phyloP scores from a whole-genome alignment of 2,329 filamentous ascomycete genomes.

The Cordyceps javanica region DNA sequence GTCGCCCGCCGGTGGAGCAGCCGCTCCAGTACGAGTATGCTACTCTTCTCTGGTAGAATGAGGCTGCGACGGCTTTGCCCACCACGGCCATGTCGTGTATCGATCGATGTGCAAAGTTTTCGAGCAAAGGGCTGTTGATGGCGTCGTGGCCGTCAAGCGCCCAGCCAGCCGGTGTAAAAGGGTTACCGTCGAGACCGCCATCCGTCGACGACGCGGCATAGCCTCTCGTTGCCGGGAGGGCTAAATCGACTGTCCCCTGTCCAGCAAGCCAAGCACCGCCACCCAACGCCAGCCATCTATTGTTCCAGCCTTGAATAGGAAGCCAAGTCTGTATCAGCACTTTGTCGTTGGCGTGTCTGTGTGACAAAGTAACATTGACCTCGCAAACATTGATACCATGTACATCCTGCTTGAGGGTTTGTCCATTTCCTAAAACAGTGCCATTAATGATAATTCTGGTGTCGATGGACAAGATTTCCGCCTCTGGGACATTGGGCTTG shows the following conservation, averaged over 20 bases:
- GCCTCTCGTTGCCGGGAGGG: not conserved
- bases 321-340: too few species aligned
- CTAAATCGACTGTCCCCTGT: not conserved
- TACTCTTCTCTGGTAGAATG: slow-evolving; percentile 31
- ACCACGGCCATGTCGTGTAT: slow-evolving; percentile 30
- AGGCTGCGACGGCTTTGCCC: slow-evolving; percentile 34
- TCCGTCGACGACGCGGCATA: not conserved
- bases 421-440: too few species aligned
- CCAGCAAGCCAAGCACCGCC: not conserved
- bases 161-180: too few species aligned
- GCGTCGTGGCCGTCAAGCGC: slow-evolving; percentile 17
- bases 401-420: too few species aligned
- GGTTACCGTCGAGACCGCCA: not conserved
- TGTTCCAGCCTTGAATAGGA: not conserved
- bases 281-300: not conserved
- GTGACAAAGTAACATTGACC: too few species aligned
- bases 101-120: slow-evolving; percentile 22
- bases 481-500: too few species aligned
- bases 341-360: too few species aligned
- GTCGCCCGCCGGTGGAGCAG: slow-evolving; percentile 50
- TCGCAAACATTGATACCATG: too few species aligned
- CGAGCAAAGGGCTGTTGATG: slow-evolving; percentile 20
- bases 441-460: too few species aligned
- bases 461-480: too few species aligned
- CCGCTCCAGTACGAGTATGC: slow-evolving; percentile 44